These are phyloP conservation scores for Talaromyces sp. DNA, from an alignment of 2,329 filamentous ascomycete genomes.

Conservation along the genomic window DNA sequence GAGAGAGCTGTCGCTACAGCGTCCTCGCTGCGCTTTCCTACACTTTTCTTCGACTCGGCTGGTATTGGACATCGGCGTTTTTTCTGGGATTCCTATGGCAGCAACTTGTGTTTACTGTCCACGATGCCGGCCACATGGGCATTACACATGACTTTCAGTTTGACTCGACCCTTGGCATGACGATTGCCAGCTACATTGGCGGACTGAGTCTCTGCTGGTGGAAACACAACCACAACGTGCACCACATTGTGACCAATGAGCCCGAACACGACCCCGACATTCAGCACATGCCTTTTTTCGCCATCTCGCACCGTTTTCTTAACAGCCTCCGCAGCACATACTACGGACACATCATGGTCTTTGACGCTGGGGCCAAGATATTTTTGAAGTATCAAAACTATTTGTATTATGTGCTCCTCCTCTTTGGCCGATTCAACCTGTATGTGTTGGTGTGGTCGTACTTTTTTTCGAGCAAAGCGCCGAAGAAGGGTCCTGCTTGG, in stretches of 20 bases:
- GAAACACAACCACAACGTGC: slow-evolving; percentile 94
- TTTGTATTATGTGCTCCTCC: slow-evolving; percentile 76
- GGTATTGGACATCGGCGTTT: slow-evolving; percentile 66
- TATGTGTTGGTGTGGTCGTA: slow-evolving; percentile 78
- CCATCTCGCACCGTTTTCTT: slow-evolving; percentile 77
- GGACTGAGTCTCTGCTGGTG: slow-evolving; percentile 93
- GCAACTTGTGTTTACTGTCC: slow-evolving; percentile 86
- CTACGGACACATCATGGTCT: slow-evolving; percentile 75
- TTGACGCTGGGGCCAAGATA: slow-evolving; percentile 68
- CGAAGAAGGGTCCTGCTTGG: slow-evolving; percentile 69
- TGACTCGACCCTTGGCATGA: slow-evolving; percentile 81
- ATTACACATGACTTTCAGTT: slow-evolving; percentile 86
- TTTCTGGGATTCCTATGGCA: slow-evolving; percentile 87
- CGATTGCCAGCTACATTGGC: slow-evolving; percentile 84
- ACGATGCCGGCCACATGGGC: slow-evolving; percentile 95
- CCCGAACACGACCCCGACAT: slow-evolving; percentile 97
- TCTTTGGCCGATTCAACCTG: slow-evolving; percentile 81
- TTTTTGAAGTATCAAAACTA: slow-evolving; percentile 72
- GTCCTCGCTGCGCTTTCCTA: slow-evolving; percentile 62
- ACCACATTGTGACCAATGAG: slow-evolving; percentile 93
- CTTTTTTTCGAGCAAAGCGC: slow-evolving; percentile 65
- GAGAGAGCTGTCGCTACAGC: slow-evolving; percentile 69
- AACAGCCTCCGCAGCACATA: slow-evolving; percentile 70
- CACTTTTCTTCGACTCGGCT: slow-evolving; percentile 56
- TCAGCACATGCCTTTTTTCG: slow-evolving; percentile 83